Base-by-base conservation (phyloP, 768 basidiomycete species). In the Phallus indusiatus region DNA sequence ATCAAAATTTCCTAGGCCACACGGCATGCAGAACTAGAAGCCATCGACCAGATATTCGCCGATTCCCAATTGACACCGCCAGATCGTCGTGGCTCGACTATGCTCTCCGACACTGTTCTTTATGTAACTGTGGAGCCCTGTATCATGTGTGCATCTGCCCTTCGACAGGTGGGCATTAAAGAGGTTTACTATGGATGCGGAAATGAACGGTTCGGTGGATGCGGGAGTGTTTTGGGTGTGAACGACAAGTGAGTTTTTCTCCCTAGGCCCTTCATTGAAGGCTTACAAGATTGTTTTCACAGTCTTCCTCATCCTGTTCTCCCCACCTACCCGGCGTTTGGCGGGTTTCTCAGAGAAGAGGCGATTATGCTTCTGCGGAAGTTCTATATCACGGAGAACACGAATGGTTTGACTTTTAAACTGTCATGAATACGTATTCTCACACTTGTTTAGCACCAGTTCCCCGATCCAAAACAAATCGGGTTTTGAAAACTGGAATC, bases 51-150 rank as follows among this genome's bases (percentile, higher is more conserved):
- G 65, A 91, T 99, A 64, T 74, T 98, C 12, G 75, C 83, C 0
- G 79, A 86, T 68, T 72, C 73, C 55, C 55, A 66, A 16, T 78
- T 88, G 63, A 86, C 87, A 8, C 90, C 90, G 5, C 12, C 22
- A 34, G 24, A 50, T 42, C 18, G 47, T n/a, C 56, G 56, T 14
- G 48, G 22, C 21, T 14, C 57, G 2, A 6, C 18, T 24, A 6
- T 36, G 6, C 79, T 99, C 17, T 77, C 78, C 0, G 76, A 81
- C 10, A 94, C 91, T 20, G 89, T 83, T 1, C 82, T 98, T 28
- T 99, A 98, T 70, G 96, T 98, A 54, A 99, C 96, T 5, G 96
- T 99, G 55, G 95, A 99, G 72, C 96, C 95, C 0, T 99, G 96
- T 72, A 93, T 98, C 70, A 98, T 98, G 96, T 99, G 96, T 64